These are phyloP conservation scores for Salinomyces thailandicus DNA, from an alignment of 2,329 filamentous ascomycete genomes.

Conservation along the genomic window DNA sequence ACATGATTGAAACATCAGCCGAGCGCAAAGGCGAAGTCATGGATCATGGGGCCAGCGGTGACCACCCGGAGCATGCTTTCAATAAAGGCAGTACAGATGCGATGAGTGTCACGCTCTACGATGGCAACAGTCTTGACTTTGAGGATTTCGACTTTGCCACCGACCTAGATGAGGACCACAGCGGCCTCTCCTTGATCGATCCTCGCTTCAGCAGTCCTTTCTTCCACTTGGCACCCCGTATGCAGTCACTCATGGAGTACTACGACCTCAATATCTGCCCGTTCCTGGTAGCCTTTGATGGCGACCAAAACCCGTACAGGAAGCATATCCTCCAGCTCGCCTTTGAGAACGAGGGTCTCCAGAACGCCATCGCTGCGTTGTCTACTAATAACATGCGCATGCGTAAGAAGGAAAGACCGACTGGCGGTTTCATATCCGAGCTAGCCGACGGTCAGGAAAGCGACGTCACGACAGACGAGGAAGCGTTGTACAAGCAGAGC, in stretches of 20 bases:
- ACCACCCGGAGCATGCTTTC: neutral
- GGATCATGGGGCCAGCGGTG: too few relatives aligned
- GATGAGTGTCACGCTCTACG: neutral
- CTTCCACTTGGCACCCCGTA: conserved; percentile 58
- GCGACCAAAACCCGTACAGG: conserved; percentile 73
- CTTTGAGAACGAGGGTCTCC: conserved; percentile 66
- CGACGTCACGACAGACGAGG: conserved; percentile 37
- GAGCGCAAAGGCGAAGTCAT: too few relatives aligned
- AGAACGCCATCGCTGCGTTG: conserved; percentile 83
- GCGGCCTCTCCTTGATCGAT: conserved; percentile 19
- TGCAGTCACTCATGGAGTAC: conserved; percentile 85
- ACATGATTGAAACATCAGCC: conserved; percentile 2
- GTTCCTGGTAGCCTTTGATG: conserved; percentile 84
- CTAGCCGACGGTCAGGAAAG: conserved; percentile 10
- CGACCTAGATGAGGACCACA: conserved; percentile 14
- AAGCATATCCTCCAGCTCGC: conserved; percentile 72
- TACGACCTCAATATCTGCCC: conserved; percentile 88
- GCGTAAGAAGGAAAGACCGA: conserved; percentile 53
- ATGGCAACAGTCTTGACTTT: neutral
- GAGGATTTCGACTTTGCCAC: neutral
- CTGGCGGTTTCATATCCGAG: conserved; percentile 25
- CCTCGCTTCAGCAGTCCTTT: conserved; percentile 27
- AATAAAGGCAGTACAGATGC: neutral
- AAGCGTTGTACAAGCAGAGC: conserved; percentile 73
- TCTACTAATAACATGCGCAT: conserved; percentile 85